Base-by-base conservation (phyloP, 768 basidiomycete genomes). In the Suillus variegatus region DNA sequence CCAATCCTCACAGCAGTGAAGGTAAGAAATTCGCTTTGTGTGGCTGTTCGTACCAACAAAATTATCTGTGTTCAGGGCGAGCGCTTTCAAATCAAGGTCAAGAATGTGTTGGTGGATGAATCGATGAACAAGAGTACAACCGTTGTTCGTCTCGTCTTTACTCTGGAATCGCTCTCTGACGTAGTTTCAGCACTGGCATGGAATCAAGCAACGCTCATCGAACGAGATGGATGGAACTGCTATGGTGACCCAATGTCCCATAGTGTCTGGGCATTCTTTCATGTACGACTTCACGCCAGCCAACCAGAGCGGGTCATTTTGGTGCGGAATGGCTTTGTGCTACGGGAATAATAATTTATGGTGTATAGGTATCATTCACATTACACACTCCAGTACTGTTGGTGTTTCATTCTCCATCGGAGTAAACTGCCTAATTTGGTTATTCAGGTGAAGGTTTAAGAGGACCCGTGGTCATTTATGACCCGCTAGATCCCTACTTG, bases 241-340 rank as follows among this genome's bases (percentile, higher is more conserved):
- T 1, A 81, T 80, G 65, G 80, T 83, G 16, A 82, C 78, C 36
- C 79, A 81, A 68, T 82, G 80, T 62, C 81, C 80, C 7, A 81
- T 80, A 41, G 67, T 69, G 3, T 71, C 81, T 0, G 75, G 74
- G 1, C 49, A 77, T 28, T 76, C 77, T 1, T 80, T 76, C 68
- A 56, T 73, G 63, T 82, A 84, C 57, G 72, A 77, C 62, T 81
- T 78, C 65, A 57, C 49, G 13, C 62, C 63, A 7, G 64, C 64
- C 3, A 61, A 49, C 61, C 76, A 77, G 65, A 67, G 75, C n/a
- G 71, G 71, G 43, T 77, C 77, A 56, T 85, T 78, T 60, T 85
- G 84, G 82, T 82, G 78, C 16, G 36, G 20, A 44, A 43, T 41
- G 14, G 4, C 35, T 25, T 60, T 44, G 4, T 56, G 9, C 56